Evolutionary conservation across 2,329 filamentous ascomycete genomes (phyloP).

Genomic region (Xylariaceae sp.): DNA sequence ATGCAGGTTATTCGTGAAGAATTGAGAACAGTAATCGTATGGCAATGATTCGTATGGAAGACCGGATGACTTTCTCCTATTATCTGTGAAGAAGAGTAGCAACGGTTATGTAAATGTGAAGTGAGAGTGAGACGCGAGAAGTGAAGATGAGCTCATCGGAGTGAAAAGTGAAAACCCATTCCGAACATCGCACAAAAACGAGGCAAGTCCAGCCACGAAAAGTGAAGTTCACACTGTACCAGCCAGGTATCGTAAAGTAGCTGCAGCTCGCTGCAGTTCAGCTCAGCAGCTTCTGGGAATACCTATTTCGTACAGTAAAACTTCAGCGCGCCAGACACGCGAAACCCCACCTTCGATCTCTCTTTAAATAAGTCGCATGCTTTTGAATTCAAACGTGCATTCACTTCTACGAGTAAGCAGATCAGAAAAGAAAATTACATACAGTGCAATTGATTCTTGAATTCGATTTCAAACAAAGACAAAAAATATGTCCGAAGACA

Average conservation of each 20-base stretch:
- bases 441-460: background rate
- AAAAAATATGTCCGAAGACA: slow-evolving; percentile 8
- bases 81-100: background rate
- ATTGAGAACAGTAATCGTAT: too few relatives aligned
- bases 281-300: too few relatives aligned
- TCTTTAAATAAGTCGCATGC: too few relatives aligned
- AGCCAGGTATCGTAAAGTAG: too few relatives aligned
- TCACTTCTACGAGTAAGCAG: background rate
- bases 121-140: background rate
- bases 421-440: background rate
- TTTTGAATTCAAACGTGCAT: too few relatives aligned
- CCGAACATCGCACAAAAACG: background rate
- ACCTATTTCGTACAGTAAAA: too few relatives aligned
- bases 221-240: too few relatives aligned
- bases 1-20: too few relatives aligned
- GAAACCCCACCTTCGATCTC: too few relatives aligned
- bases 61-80: background rate
- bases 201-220: background rate
- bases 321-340: too few relatives aligned
- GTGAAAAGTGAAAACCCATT: background rate
- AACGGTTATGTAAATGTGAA: background rate
- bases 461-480: background rate
- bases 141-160: background rate
- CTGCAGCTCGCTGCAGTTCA: too few relatives aligned
- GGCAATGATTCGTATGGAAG: too few relatives aligned